Conservation (phyloP, 371 early-diverging fungal genomes). For the Mucor ambiguus region DNA sequence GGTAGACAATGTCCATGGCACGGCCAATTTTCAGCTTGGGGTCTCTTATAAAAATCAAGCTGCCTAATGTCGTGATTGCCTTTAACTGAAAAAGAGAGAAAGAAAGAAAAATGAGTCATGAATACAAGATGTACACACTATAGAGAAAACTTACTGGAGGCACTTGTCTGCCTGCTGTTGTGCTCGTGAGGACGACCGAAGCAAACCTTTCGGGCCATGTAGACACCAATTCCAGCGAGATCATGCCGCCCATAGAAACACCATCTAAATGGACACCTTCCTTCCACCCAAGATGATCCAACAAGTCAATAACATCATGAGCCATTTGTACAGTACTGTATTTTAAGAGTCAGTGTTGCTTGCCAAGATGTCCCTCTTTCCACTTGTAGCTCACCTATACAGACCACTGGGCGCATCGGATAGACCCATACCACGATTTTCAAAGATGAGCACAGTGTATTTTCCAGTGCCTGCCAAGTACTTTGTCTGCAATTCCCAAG, state of each 20-base stretch:
- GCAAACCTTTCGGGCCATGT: constrained; percentile 28
- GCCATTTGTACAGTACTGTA: constrained; percentile 67
- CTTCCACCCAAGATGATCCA: constrained; percentile 66
- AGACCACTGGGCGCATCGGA: constrained; percentile 57
- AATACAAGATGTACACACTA: not conserved
- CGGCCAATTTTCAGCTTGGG: constrained; percentile 13
- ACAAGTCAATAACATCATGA: constrained; percentile 55
- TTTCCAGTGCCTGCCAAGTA: constrained; percentile 56
- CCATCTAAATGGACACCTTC: constrained; percentile 64
- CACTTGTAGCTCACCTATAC: constrained; percentile 35
- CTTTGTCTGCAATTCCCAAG: constrained; percentile 52
- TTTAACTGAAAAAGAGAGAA: constrained; percentile 12
- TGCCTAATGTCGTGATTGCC: constrained; percentile 21
- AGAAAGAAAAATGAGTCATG: too few relatives aligned
- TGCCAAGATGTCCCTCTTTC: not conserved
- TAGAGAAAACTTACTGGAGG: constrained; percentile 31
- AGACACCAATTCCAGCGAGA: constrained; percentile 55
- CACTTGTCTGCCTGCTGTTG: constrained; percentile 29
- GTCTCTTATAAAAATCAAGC: constrained; percentile 18
- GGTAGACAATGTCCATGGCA: constrained; percentile 26
- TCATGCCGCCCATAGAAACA: constrained; percentile 77
- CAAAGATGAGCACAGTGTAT: constrained; percentile 71
- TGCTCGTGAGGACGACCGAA: constrained; percentile 34
- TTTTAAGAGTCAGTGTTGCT: not conserved
- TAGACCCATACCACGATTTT: constrained; percentile 74